Base-by-base conservation (phyloP, 2,329 filamentous ascomycete genomes). In the Calonectria leucothoes region DNA sequence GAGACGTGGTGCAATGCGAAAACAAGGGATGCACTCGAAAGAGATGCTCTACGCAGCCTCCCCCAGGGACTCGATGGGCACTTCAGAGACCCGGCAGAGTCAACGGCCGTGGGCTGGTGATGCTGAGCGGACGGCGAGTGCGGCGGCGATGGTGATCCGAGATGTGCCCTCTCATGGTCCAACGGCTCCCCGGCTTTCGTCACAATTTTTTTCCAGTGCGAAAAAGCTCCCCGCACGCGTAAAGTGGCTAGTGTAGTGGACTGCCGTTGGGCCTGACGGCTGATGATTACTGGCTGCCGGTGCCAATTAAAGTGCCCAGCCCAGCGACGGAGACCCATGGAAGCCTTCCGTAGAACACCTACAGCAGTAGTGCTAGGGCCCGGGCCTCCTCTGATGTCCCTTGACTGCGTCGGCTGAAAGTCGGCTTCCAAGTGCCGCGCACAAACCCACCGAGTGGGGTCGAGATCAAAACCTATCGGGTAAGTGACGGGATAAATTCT, bases 191-290 rank as follows among this genome's bases (percentile, higher is more conserved):
- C 75, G 76, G 76, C 75, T 74, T 75, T 78, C 80, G 79, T 82
- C 80, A 80, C 80, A 82, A 79, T 81, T 82, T 82, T 79, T 77
- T 80, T 77, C 65, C 70, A 72, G 70, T 72, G 70, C 57, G 61
- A 80, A 76, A 77, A 69, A 42, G 66, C 70, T 73, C 74, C 77
- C 78, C 78, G 77, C 78, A 74, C 78, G 76, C 78, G 74, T 71
- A 71, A 70, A 71, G 71, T 74, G 73, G 71, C 71, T 72, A 72
- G 64, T 42, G 66, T 35, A 68, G 48, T 51, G 59, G 49, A 72
- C 63, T 66, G 76, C 69, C 74, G 72, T 77, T 78, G 37, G 59
- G 35, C 55, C 35, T 45, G 59, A 42, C 59, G 59, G 25, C 59
- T 31, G 23, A 61, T 42, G 55, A 69, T 69, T 69, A 69, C 66